Evolutionary conservation across 805 yeast species (phyloP), one percentile per base, ranked within the genome.

Genomic region (Teunomyces lycoperdinae): DNA sequence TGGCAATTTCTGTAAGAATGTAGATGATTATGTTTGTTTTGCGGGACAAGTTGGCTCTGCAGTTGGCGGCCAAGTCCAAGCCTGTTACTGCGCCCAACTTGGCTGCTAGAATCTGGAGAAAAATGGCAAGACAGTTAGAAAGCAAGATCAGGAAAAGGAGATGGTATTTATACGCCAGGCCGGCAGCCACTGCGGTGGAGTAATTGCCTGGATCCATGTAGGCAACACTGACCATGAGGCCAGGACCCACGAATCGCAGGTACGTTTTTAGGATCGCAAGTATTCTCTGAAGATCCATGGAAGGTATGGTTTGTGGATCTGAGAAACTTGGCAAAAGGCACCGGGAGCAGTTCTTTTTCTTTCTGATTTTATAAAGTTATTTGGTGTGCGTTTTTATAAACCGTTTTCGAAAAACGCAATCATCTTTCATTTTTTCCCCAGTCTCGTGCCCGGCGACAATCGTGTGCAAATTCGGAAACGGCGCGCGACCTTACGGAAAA

Each of bases 171-270:
- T 86, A 89, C 26, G 88, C 85, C 29, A 96, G 85, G n/a, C 96
- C 96, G 1, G 95, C 94, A 7, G 94, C 87, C 10, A 92, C 96
- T 8, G 94, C 96, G 1, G 97, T 89, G 33, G 96, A 86, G 67
- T 91, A 92, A 68, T 94, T 92, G 4, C 99, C 99, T 0, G 99
- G 98, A 59, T 92, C 98, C 89, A 94, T 89, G 64, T 91, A 94
- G 0, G 97, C 92, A 30, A 92, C 96, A 4, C 91, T 79, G 2
- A 94, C 96, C 96, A 92, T 86, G 42, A 92, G 71, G 0, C 99
- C 98, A 0, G 98, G 98, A 0, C 98, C 98, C n/a, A 92, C 74
- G 62, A 87, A 87, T 52, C 74, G 67, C 35, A 74, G 66, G 63
- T 84, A 87, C 56, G 83, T 84, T 50, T 60, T 63, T 26, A 68